These are phyloP conservation scores for Lentinus brumalis DNA, from an alignment of 768 basidiomycete genomes.

Conservation along the genomic window DNA sequence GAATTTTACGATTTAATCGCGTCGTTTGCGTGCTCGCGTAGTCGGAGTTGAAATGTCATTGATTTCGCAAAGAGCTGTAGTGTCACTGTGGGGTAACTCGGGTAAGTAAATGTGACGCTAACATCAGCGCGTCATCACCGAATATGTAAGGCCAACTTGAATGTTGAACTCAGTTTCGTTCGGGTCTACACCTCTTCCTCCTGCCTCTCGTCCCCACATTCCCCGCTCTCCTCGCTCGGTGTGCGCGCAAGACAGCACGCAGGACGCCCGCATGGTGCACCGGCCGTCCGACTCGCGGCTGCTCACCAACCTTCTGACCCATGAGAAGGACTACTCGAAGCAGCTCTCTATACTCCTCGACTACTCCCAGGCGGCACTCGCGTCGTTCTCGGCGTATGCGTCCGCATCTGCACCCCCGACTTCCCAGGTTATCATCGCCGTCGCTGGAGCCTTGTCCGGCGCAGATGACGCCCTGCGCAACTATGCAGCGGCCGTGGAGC, in stretches of 20 bases:
- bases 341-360: slow-evolving; percentile 60
- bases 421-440: slow-evolving; percentile 51
- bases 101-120: too few relatives aligned
- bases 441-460: slow-evolving; percentile 58
- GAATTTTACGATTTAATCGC: too few relatives aligned
- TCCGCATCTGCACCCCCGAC: slow-evolving; percentile 60
- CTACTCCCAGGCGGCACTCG: slow-evolving; percentile 58
- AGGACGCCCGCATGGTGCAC: slow-evolving; percentile 56
- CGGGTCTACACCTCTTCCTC: background rate
- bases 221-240: background rate
- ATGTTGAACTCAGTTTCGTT: too few relatives aligned
- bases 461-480: slow-evolving; percentile 69
- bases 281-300: slow-evolving; percentile 74
- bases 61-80: too few relatives aligned
- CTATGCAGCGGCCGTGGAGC: slow-evolving; percentile 62
- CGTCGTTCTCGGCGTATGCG: slow-evolving; percentile 73
- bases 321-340: slow-evolving; percentile 74
- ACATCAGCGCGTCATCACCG: too few relatives aligned
- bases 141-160: too few relatives aligned
- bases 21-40: too few relatives aligned
- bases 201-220: background rate
- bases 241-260: background rate
- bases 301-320: slow-evolving; percentile 62
- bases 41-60: too few relatives aligned
- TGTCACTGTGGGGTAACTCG: too few relatives aligned